Conservation (phyloP, 306 rosid species). For the Rosa persica region DNA sequence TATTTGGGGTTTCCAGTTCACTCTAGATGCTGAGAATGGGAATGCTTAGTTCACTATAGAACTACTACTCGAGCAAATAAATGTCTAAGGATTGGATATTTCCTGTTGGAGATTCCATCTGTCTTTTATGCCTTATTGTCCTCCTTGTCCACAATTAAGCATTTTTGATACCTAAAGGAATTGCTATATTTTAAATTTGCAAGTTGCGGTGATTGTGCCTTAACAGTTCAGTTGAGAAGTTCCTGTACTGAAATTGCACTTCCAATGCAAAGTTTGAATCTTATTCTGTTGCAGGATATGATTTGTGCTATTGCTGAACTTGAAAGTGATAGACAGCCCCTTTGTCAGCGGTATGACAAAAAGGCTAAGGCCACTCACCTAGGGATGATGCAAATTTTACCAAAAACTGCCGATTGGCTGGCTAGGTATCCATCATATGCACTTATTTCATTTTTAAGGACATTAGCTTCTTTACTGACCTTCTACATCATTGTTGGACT, state of each 20-base stretch:
- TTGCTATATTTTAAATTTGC: neutral
- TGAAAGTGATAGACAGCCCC: slow-evolving; percentile 80
- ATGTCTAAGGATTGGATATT: too few species aligned
- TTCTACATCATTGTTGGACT: slow-evolving; percentile 17
- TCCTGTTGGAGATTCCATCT: neutral
- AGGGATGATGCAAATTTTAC: slow-evolving; percentile 78
- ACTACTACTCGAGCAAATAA: too few species aligned
- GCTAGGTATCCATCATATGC: slow-evolving; percentile 45
- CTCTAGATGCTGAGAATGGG: too few species aligned
- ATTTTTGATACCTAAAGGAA: neutral
- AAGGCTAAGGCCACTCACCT: slow-evolving; percentile 51
- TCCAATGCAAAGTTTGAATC: slow-evolving; percentile 11
- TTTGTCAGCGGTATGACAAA: slow-evolving; percentile 34
- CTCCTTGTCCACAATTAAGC: neutral
- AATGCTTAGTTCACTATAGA: too few species aligned
- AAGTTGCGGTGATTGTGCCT: neutral
- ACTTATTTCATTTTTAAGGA: slow-evolving; percentile 15
- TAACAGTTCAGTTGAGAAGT: neutral
- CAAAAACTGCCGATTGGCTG: slow-evolving; percentile 57
- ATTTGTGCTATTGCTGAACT: slow-evolving; percentile 82
- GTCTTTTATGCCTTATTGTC: neutral
- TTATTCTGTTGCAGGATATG: slow-evolving; percentile 55
- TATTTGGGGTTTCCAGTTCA: too few species aligned
- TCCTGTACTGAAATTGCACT: neutral
- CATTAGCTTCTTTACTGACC: slow-evolving; percentile 3